Evolutionary conservation across 768 basidiomycete species (phyloP).

Genomic region (Dacryopinax spathularia): DNA sequence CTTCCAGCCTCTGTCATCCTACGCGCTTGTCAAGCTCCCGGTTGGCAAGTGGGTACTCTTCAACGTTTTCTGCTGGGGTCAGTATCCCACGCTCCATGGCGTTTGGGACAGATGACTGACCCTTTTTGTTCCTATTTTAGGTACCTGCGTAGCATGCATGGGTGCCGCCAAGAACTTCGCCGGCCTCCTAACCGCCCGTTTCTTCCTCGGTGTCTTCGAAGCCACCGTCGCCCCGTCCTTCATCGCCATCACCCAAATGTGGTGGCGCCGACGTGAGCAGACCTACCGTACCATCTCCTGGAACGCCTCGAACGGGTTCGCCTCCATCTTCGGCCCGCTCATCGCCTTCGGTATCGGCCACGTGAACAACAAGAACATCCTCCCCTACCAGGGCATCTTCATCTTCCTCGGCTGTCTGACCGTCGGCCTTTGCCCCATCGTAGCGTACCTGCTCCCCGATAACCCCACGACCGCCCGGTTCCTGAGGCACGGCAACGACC

Average conservation of each 20-base stretch:
- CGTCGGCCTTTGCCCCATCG: constrained; percentile 26
- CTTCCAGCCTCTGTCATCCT: constrained; percentile 33
- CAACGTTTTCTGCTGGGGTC: neutral
- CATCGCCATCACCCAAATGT: constrained; percentile 38
- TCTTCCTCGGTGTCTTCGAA: constrained; percentile 36
- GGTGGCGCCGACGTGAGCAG: constrained; percentile 38
- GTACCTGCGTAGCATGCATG: constrained; percentile 26
- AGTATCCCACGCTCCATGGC: constrained; percentile 6
- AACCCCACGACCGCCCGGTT: constrained; percentile 21
- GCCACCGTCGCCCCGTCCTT: constrained; percentile 37
- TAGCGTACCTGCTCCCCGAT: constrained; percentile 21
- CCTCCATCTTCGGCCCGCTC: constrained; percentile 33
- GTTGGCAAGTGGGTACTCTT: constrained; percentile 23
- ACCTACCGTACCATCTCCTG: constrained; percentile 31
- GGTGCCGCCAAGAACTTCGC: constrained; percentile 30
- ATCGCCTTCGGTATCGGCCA: constrained; percentile 32
- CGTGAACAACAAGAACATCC: constrained; percentile 23
- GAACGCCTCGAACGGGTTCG: constrained; percentile 33
- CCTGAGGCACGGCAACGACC: constrained; percentile 19
- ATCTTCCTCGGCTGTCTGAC: constrained; percentile 33
- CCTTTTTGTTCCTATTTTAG: constrained; percentile 33
- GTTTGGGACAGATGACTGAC: constrained; percentile 17
- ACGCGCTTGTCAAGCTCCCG: constrained; percentile 29
- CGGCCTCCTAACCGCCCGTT: constrained; percentile 29
- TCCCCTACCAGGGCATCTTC: constrained; percentile 34